phyloP scores from a whole-genome alignment of 2,329 filamentous ascomycete genomes.

The Thelonectria olida region DNA sequence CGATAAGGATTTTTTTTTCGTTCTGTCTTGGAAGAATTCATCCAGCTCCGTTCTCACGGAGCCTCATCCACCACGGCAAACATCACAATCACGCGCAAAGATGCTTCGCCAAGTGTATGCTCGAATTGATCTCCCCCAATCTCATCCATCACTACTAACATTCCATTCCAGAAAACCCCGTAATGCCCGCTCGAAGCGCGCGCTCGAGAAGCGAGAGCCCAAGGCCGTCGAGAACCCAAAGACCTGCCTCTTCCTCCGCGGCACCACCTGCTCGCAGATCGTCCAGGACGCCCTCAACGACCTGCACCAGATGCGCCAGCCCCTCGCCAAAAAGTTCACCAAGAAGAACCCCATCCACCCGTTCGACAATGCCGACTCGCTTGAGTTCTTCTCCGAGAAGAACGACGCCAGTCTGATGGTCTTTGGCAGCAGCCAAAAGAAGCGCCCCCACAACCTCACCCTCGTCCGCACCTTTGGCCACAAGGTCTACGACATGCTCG shows the following conservation, averaged over 20 bases:
- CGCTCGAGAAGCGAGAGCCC: slow-evolving; percentile 90
- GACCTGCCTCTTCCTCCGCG: slow-evolving; percentile 87
- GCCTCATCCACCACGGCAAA: slow-evolving; percentile 23
- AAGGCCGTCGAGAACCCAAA: slow-evolving; percentile 92
- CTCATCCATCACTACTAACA: neutral
- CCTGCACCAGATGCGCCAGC: slow-evolving; percentile 84
- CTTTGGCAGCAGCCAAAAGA: slow-evolving; percentile 89
- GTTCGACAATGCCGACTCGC: slow-evolving; percentile 86
- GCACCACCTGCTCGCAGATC: slow-evolving; percentile 84
- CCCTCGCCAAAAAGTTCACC: slow-evolving; percentile 87
- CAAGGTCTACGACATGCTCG: slow-evolving; percentile 94
- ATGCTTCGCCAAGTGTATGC: slow-evolving; percentile 62
- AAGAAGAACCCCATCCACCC: slow-evolving; percentile 98
- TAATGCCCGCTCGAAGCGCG: slow-evolving; percentile 90
- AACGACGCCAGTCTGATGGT: slow-evolving; percentile 90
- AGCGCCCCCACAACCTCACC: slow-evolving; percentile 91
- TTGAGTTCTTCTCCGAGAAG: slow-evolving; percentile 96
- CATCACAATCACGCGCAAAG: slow-evolving; percentile 29
- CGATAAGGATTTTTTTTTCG: slow-evolving; percentile 47
- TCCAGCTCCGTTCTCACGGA: slow-evolving; percentile 22
- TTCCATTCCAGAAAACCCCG: slow-evolving; percentile 62
- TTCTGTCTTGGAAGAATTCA: slow-evolving; percentile 18
- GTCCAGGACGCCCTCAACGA: slow-evolving; percentile 86
- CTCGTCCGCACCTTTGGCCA: slow-evolving; percentile 83
- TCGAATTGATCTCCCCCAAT: neutral